A percentile compares a stretch with the other conserved stretches of the same genome.
phyloP scores from a whole-genome alignment of 139 green algal genomes.

The Chlorella sp. region DNA sequence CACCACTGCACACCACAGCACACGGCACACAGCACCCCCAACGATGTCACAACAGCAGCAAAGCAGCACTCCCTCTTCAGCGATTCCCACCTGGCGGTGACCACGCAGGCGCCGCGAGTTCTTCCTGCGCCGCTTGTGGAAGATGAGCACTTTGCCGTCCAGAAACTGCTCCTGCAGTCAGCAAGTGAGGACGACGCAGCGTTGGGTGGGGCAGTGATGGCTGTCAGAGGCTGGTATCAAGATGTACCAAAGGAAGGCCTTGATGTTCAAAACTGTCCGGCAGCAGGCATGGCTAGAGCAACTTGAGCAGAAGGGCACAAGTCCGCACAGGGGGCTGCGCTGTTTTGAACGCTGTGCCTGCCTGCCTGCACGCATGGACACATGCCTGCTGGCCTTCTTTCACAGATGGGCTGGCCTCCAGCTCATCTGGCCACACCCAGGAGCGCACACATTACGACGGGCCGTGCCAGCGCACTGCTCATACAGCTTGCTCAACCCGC shows the following conservation, averaged over 20 bases:
- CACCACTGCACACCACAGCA: not conserved
- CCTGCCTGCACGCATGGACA: not conserved
- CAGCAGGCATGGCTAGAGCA: not conserved
- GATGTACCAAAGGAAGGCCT: too few relatives aligned
- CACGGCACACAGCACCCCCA: not conserved
- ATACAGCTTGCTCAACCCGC: too few relatives aligned
- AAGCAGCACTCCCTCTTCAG: not conserved
- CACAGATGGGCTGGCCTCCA: not conserved
- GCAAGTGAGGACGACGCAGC: not conserved
- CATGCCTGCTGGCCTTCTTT: not conserved
- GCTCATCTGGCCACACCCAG: too few relatives aligned
- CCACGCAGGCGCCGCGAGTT: slow-evolving; percentile 77
- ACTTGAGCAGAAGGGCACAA: not conserved
- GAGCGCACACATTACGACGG: not conserved
- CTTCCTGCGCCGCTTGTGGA: slow-evolving; percentile 89
- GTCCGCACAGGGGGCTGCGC: too few relatives aligned
- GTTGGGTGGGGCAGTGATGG: not conserved
- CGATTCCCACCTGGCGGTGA: slow-evolving; percentile 62
- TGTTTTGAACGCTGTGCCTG: too few relatives aligned
- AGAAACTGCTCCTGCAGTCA: slow-evolving; percentile 72
- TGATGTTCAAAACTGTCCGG: slow-evolving; percentile 84
- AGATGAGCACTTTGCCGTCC: slow-evolving; percentile 86
- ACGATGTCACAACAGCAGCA: not conserved
- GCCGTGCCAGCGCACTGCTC: not conserved
- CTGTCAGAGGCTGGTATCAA: too few relatives aligned